Evolutionary conservation across 441 rosid genomes (phyloP), one percentile per base, ranked within the genome.

Genomic region (Flueggea neowawraea): DNA sequence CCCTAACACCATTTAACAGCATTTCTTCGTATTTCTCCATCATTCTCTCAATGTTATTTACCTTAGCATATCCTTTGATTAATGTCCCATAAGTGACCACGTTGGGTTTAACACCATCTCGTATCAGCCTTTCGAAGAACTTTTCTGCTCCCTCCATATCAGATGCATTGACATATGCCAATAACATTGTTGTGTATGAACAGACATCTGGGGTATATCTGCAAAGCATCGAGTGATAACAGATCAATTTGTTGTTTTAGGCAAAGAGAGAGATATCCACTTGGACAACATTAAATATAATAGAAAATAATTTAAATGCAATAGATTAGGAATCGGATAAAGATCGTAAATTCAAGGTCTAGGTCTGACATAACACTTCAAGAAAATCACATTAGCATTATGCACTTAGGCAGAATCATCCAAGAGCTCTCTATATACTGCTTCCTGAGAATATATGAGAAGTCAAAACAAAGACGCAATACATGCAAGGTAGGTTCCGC

Each of bases 121-220:
- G 84, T 75, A 77, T 90, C 63, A 90, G 65, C 76, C 95, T 75
- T 69, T 22, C 75, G 73, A 87, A 87, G 84, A 90, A 90, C 12
- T 83, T 94, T 72, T 89, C 89, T 31, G 96, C 97, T 64, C 97
- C 95, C 16, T 81, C 93, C 93, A 90, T 81, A 70, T 94, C 97
- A 1, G 84, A 78, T 7, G 94, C 91, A 66, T 91, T 94, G 52
- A 91, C 91, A 70, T 90, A 90, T 4, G 99, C 95, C 58, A 89
- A 87, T 70, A 94, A 64, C 99, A 94, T 90, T n/a, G 96, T 94
- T 64, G 97, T 84, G 68, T 94, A 94, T 53, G 97, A 89, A 69
- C 82, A 89, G 15, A 94, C 80, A 79, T 94, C 97, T 10, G 97
- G 96, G 36, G 60, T 69, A 70, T 67, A 84, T 62, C 99, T 90